Evolutionary conservation across 306 rosid species (phyloP), one percentile per base, ranked within the genome.

Genomic region (Argentina anserina): DNA sequence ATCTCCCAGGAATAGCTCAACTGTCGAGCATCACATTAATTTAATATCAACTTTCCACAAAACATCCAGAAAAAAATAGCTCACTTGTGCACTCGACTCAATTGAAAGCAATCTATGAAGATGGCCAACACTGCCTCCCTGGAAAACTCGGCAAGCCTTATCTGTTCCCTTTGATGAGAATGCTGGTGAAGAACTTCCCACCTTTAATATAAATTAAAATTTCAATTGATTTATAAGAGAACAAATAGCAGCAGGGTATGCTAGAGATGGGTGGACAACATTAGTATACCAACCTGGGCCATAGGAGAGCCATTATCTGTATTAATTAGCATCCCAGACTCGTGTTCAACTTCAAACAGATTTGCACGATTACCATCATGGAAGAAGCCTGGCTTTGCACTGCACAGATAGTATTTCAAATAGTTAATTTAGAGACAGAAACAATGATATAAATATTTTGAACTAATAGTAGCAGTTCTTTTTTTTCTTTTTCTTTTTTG

Each of bases 321-420:
- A 84, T 94, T 94, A 63, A 88, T 77, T 67, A 94, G 86, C 99
- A 89, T 94, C 76, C 96, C 96, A 41, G 97, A 88, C 85, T 88
- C 90, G 23, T 82, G 91, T 50, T 89, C 99, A 72, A 94, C 99
- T 84, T 89, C 90, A 81, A 91, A 94, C 72, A 94, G 78, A 86
- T 84, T 91, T 72, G 97, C 96, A 34, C 89, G 97, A 70, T 89
- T 91, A 56, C 90, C 92, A 73, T 94, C 96, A 15, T 85, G 93
- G 83, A 94, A 94, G 85, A 94, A 94, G 34, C 97, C 86, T 62
- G 99, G 99, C 87, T 94, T 91, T 47, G 97, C 97, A 84, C 99
- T 91, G 90, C 72, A 76, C 40, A 65, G 61, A 82, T 65, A 28
- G 69, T 26, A 36, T 69, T 75, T 81, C 50, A 78, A 28, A 56